Conservation (phyloP, 192 early-diverging fungal genomes). For the Chytriomyces confervae region DNA sequence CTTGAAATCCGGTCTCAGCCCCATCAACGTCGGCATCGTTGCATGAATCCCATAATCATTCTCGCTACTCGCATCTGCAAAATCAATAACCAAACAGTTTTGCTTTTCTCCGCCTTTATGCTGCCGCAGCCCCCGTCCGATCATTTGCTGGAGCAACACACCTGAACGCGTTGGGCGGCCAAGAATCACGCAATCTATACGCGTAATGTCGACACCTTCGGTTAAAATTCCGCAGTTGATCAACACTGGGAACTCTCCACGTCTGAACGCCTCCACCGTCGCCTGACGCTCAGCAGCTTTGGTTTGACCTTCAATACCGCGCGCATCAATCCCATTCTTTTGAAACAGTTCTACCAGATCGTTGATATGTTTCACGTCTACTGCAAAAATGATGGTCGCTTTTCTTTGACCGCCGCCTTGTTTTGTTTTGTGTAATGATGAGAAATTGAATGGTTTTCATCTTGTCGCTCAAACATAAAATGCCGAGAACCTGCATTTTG, state of each 20-base stretch:
- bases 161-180: constrained; percentile 82
- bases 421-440: background rate
- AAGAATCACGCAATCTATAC: constrained; percentile 87
- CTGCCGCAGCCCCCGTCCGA: constrained; percentile 87
- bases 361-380: constrained; percentile 78
- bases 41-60: constrained; percentile 51
- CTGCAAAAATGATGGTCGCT: constrained; percentile 86
- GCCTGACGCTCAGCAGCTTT: constrained; percentile 55
- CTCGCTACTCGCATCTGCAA: constrained; percentile 73
- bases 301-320: constrained; percentile 62
- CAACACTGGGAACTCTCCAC: constrained; percentile 71
- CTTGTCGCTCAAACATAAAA: background rate
- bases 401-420: constrained; percentile 38
- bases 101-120: constrained; percentile 54
- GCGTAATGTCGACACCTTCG: constrained; percentile 87
- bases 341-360: constrained; percentile 62
- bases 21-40: constrained; percentile 81
- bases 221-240: constrained; percentile 82
- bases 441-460: background rate
- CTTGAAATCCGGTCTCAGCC: constrained; percentile 63
- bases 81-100: constrained; percentile 84
- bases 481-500: constrained; percentile 28
- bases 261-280: constrained; percentile 67
- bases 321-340: constrained; percentile 48
- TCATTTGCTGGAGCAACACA: constrained; percentile 94